A percentile compares a stretch with the other conserved stretches of the same genome.
Evolutionary conservation across 2,329 filamentous ascomycete genomes (phyloP).

Genomic region (Aspergillus sp.): DNA sequence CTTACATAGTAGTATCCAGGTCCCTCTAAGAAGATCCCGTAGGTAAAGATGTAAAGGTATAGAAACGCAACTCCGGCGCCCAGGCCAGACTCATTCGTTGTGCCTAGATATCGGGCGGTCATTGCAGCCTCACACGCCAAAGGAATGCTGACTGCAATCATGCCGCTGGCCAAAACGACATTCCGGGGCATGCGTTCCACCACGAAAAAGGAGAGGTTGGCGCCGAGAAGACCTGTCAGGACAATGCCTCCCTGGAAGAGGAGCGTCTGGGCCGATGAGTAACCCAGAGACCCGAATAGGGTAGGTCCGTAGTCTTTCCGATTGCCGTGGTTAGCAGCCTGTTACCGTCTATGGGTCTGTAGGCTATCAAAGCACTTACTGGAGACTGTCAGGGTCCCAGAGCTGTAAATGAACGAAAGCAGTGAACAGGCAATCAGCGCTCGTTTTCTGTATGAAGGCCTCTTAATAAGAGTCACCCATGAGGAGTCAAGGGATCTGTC

Average conservation of each 20-base stretch:
- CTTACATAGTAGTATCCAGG: conserved; percentile 45
- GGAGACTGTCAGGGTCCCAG: conserved; percentile 56
- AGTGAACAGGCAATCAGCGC: conserved; percentile 41
- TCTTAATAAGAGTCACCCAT: conserved; percentile 49
- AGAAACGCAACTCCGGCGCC: conserved; percentile 44
- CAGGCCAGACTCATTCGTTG: conserved; percentile 42
- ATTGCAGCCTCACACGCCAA: conserved; percentile 32
- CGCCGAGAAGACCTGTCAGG: no score
- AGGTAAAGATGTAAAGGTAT: conserved; percentile 50
- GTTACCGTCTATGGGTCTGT: conserved; percentile 53
- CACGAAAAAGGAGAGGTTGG: neutral
- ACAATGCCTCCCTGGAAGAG: no score
- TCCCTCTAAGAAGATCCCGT: conserved; percentile 49
- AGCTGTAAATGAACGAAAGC: conserved; percentile 45
- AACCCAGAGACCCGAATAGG: no score
- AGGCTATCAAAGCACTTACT: conserved; percentile 33
- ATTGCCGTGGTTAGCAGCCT: conserved; percentile 45
- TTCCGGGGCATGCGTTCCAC: neutral
- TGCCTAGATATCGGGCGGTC: conserved; percentile 39
- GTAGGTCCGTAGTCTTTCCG: conserved; percentile 19
- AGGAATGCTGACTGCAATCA: conserved; percentile 38
- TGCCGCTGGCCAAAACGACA: conserved; percentile 33
- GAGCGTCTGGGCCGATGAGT: no score
- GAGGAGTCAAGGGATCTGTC: conserved; percentile 37
- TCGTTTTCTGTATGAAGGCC: conserved; percentile 51